These are phyloP conservation scores for Aegilops speltoides DNA, from an alignment of 176 grass and related monocot genomes.

Conservation along the genomic window DNA sequence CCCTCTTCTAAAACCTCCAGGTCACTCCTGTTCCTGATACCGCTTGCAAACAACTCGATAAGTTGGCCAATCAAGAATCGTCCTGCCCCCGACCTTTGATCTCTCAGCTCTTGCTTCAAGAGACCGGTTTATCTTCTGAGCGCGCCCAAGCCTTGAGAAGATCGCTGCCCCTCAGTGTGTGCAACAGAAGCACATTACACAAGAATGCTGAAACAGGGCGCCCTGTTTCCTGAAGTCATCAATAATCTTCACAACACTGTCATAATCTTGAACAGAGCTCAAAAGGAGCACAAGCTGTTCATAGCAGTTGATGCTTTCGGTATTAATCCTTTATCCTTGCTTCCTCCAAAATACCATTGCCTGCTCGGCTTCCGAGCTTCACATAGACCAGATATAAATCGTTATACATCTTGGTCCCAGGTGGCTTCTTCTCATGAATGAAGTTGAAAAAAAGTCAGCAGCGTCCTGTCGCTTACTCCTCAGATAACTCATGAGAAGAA, in stretches of 20 bases:
- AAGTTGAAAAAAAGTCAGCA: constrained; percentile 61
- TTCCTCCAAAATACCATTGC: constrained; percentile 83
- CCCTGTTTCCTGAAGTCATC: constrained; percentile 83
- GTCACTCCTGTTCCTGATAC: constrained; percentile 57
- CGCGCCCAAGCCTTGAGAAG: constrained; percentile 62
- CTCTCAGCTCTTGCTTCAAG: constrained; percentile 24
- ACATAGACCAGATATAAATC: constrained; percentile 83
- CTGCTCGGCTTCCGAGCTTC: constrained; percentile 63
- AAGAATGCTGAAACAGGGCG: constrained; percentile 87
- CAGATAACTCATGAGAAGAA: constrained; percentile 82
- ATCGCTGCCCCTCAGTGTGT: constrained; percentile 55
- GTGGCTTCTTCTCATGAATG: constrained; percentile 55
- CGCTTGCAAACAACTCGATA: constrained; percentile 65
- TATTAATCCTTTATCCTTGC: constrained; percentile 72
- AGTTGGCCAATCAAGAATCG: constrained; percentile 67
- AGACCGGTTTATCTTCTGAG: constrained; percentile 44
- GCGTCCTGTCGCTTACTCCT: constrained; percentile 80
- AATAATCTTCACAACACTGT: constrained; percentile 65
- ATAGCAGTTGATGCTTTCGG: constrained; percentile 77
- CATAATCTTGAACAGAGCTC: constrained; percentile 57
- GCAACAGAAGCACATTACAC: constrained; percentile 89
- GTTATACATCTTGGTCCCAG: constrained; percentile 74
- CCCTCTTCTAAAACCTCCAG: constrained; percentile 71
- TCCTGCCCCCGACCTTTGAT: constrained; percentile 44
- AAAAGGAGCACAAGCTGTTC: constrained; percentile 82